These are phyloP conservation scores for Colletotrichum lini DNA, from an alignment of 2,329 filamentous ascomycete species.

Conservation along the genomic window DNA sequence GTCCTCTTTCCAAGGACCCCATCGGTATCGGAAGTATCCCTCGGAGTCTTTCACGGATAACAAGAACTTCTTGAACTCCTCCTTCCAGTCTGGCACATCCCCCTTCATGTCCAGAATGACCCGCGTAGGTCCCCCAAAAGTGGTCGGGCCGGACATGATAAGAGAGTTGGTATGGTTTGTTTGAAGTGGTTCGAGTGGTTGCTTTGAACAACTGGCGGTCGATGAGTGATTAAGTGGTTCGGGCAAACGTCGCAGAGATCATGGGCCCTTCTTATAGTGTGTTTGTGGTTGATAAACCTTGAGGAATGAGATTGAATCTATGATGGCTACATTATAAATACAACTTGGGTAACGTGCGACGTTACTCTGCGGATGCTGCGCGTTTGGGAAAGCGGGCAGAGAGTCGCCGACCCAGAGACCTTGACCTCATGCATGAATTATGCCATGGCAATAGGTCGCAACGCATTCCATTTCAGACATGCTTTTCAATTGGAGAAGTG, in stretches of 20 bases:
- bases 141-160: conserved; percentile 27
- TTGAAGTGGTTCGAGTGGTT: background rate
- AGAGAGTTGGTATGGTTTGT: background rate
- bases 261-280: background rate
- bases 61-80: conserved; percentile 36
- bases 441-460: background rate
- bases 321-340: too few relatives aligned
- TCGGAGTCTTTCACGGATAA: conserved; percentile 28
- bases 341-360: background rate
- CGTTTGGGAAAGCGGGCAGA: background rate
- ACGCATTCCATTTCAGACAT: background rate
- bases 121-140: conserved; percentile 13
- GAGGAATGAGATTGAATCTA: background rate
- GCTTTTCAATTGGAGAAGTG: background rate
- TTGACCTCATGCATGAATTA: background rate
- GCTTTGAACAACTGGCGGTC: too few relatives aligned
- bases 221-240: background rate
- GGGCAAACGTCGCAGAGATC: too few relatives aligned
- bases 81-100: conserved; percentile 38
- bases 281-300: background rate
- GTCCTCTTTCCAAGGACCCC: conserved; percentile 37
- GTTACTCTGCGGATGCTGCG: background rate
- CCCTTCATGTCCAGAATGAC: conserved; percentile 29
- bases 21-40: conserved; percentile 39
- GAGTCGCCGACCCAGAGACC: too few relatives aligned